Evolutionary conservation across 805 yeast genomes (phyloP).

Genomic region (Wilhelminamyces savonicus): DNA sequence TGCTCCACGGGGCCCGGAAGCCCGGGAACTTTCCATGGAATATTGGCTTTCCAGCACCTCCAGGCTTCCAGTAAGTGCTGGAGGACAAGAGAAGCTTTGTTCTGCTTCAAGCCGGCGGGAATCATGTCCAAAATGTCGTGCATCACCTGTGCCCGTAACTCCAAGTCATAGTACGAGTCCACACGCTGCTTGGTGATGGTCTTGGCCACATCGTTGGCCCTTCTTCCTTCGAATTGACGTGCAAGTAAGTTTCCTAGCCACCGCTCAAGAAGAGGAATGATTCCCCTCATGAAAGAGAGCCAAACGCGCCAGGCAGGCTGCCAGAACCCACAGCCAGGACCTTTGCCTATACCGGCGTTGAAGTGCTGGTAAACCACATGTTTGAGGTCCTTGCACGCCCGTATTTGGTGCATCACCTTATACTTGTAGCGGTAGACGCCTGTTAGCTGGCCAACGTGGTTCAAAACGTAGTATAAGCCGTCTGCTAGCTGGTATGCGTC

Average conservation of each 20-base stretch:
- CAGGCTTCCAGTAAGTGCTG: slow-evolving; percentile 98
- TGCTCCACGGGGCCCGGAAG: slow-evolving; percentile 85
- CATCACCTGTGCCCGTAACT: slow-evolving; percentile 88
- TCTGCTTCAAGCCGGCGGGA: slow-evolving; percentile 88
- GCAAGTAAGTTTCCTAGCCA: slow-evolving; percentile 91
- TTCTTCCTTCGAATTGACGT: slow-evolving; percentile 94
- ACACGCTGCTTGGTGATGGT: slow-evolving; percentile 93
- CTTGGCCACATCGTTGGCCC: slow-evolving; percentile 85
- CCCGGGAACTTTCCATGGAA: slow-evolving; percentile 97
- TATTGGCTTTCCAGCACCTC: slow-evolving; percentile 99
- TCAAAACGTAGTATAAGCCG: slow-evolving; percentile 82
- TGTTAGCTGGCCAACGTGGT: slow-evolving; percentile 92
- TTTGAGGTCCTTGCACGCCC: slow-evolving; percentile 92
- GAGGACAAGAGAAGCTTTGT: slow-evolving; percentile 76
- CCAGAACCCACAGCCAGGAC: slow-evolving; percentile 99
- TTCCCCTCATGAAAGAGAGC: slow-evolving; percentile 88
- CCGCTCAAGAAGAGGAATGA: slow-evolving; percentile 83
- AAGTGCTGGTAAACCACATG: slow-evolving; percentile 85
- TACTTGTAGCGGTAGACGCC: slow-evolving; percentile 96
- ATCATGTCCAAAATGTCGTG: slow-evolving; percentile 95
- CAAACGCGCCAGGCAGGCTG: slow-evolving; percentile 98
- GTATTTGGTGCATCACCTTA: slow-evolving; percentile 95
- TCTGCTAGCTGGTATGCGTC: slow-evolving; percentile 95
- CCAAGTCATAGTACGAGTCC: slow-evolving; percentile 91
- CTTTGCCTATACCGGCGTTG: slow-evolving; percentile 85